Conservation (phyloP, 371 early-diverging fungal species). For the Zopfochytrium polystomum region DNA sequence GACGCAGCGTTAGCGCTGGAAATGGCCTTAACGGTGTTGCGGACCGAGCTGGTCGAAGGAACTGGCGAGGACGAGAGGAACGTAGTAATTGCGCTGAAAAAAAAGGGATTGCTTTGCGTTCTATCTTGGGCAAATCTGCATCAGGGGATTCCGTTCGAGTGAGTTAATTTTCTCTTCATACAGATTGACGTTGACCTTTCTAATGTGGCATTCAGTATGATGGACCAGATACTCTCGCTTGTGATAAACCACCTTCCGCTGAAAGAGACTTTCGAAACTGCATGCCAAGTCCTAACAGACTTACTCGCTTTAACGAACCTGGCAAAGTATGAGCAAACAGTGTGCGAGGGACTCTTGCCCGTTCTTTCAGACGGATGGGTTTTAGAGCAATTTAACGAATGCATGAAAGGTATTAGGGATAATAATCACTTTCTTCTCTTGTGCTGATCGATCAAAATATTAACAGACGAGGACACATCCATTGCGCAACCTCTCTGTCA, state of each 20-base stretch:
- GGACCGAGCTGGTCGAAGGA: not conserved
- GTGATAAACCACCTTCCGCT: slow-evolving; percentile 16
- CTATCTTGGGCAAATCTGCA: slow-evolving; percentile 24
- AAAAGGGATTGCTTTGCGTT: slow-evolving; percentile 25
- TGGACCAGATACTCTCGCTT: slow-evolving; percentile 5
- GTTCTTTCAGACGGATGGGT: slow-evolving; percentile 18
- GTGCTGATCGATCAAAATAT: not conserved
- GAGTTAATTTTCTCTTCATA: slow-evolving; percentile 1
- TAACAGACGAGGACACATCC: slow-evolving; percentile 18
- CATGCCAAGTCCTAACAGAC: slow-evolving; percentile 25
- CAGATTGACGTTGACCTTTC: not conserved
- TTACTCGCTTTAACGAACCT: slow-evolving; percentile 16
- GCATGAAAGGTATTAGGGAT: slow-evolving; percentile 21
- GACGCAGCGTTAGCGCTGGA: slow-evolving; percentile 4
- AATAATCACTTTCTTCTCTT: not conserved
- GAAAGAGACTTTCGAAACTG: slow-evolving; percentile 12
- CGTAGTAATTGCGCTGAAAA: slow-evolving; percentile 10
- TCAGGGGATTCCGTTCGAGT: slow-evolving; percentile 25
- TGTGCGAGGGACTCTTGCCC: slow-evolving; percentile 22
- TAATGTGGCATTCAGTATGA: not conserved
- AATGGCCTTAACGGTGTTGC: slow-evolving; percentile 10
- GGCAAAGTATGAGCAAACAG: slow-evolving; percentile 16
- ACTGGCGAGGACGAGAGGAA: not conserved
- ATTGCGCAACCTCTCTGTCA: slow-evolving; percentile 16
- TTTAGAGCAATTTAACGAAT: slow-evolving; percentile 8